These are phyloP conservation scores for Gonapodya sp. DNA, from an alignment of 192 early-diverging fungal species.

Conservation along the genomic window DNA sequence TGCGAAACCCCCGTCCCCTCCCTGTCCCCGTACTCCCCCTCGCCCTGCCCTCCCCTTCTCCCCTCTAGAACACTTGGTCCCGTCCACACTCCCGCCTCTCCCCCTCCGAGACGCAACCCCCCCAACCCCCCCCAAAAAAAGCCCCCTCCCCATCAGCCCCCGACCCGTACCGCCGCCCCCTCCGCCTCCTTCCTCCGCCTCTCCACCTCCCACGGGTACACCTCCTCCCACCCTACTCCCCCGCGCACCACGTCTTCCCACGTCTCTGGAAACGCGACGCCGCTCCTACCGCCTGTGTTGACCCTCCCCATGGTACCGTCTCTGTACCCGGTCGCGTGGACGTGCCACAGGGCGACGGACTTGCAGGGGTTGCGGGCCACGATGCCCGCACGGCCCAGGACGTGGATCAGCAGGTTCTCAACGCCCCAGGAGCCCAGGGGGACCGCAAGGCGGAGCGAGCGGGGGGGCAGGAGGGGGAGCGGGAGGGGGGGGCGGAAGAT, in stretches of 20 bases:
- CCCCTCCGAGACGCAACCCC: too few species aligned
- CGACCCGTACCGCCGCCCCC: too few species aligned
- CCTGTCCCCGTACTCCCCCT: too few species aligned
- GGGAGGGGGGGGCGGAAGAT: background rate
- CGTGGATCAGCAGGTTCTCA: background rate
- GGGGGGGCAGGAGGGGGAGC: background rate
- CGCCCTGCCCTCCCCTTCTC: too few species aligned
- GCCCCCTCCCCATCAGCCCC: too few species aligned
- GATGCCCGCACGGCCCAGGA: background rate
- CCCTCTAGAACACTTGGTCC: too few species aligned
- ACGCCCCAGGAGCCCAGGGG: background rate
- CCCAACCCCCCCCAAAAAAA: too few species aligned
- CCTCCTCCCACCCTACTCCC: background rate
- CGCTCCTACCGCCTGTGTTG: background rate
- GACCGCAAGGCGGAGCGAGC: background rate
- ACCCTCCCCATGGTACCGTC: background rate
- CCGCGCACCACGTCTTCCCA: too few species aligned
- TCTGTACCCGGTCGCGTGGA: background rate
- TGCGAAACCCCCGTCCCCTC: too few species aligned
- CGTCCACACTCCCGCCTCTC: too few species aligned
- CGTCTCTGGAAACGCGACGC: background rate
- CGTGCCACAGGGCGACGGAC: background rate
- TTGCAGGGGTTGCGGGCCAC: background rate
- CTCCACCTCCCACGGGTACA: background rate
- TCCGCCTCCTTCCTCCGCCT: background rate